Conservation (phyloP, 768 basidiomycete species). For the Hemileccinum impolitum region DNA sequence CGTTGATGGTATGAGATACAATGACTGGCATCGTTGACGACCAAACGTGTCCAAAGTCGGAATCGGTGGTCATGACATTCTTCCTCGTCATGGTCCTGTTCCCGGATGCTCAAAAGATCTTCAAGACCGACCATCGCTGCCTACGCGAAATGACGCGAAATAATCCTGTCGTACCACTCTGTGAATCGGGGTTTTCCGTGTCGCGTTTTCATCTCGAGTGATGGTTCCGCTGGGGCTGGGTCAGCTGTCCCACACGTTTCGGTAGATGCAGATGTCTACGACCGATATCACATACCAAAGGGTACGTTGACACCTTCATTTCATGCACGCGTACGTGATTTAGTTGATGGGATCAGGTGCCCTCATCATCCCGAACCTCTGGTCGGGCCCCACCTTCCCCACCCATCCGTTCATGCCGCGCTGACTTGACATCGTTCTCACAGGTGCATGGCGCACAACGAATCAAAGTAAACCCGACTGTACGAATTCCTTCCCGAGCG, state of each 20-base stretch:
- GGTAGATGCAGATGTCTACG: conserved; percentile 39
- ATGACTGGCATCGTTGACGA: too few species aligned
- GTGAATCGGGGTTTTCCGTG: background rate
- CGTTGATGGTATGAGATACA: background rate
- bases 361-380: conserved; percentile 10
- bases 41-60: too few species aligned
- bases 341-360: background rate
- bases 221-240: background rate
- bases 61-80: conserved; percentile 20
- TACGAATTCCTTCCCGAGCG: conserved; percentile 38
- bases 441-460: conserved; percentile 17
- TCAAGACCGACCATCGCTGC: conserved; percentile 9
- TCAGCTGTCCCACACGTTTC: conserved; percentile 27
- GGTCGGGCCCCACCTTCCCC: background rate
- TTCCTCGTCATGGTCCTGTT: conserved; percentile 9
- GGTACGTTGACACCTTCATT: background rate
- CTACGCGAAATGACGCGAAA: conserved; percentile 12
- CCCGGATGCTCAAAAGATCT: conserved; percentile 9
- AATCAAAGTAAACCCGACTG: conserved; percentile 34
- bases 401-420: background rate
- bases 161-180: conserved; percentile 7
- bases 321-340: too few species aligned
- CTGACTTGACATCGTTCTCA: background rate
- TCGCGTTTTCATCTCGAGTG: background rate
- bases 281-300: conserved; percentile 49